These are phyloP conservation scores for Ogataea glucozyma DNA, from an alignment of 805 yeast species.

Conservation along the genomic window DNA sequence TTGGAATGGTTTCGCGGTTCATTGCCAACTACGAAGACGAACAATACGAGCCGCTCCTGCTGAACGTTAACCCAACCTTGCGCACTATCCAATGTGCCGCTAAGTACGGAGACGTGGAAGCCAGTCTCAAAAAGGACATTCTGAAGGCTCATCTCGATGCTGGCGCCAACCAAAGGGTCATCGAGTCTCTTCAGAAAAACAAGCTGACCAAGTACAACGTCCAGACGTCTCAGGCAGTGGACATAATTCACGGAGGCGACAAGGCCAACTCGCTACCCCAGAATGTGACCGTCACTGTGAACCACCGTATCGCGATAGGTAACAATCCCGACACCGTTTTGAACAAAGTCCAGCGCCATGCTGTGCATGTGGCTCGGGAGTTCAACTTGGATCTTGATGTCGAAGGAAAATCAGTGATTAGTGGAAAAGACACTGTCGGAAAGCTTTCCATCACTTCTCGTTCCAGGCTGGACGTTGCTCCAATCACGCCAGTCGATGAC, in stretches of 20 bases:
- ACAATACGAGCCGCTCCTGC: conserved; percentile 50
- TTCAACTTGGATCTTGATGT: conserved; percentile 49
- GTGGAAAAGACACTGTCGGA: conserved; percentile 26
- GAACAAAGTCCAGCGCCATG: conserved; percentile 39
- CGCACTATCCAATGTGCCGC: conserved; percentile 64
- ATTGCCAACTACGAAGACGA: conserved; percentile 55
- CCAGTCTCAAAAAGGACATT: conserved; percentile 33
- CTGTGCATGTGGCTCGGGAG: conserved; percentile 44
- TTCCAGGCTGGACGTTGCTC: conserved; percentile 43
- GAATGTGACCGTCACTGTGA: conserved; percentile 50
- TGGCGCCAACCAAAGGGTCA: conserved; percentile 37
- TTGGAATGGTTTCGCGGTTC: conserved; percentile 69
- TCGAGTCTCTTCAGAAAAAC: conserved; percentile 16
- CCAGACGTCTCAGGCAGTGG: conserved; percentile 67
- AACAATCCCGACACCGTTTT: conserved; percentile 46
- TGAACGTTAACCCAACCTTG: conserved; percentile 60
- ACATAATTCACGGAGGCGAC: conserved; percentile 68
- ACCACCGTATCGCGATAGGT: conserved; percentile 66
- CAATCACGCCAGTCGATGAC: conserved; percentile 43
- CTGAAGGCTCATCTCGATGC: conserved; percentile 40
- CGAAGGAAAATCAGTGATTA: conserved; percentile 34
- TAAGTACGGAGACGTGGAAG: conserved; percentile 41
- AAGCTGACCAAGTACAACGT: conserved; percentile 39
- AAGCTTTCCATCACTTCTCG: conserved; percentile 25
- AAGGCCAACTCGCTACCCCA: conserved; percentile 81